Percentiles rank a stretch among this genome's conserved stretches.
Conservation (phyloP, 768 basidiomycete species). For the Cubamyces lactineus region DNA sequence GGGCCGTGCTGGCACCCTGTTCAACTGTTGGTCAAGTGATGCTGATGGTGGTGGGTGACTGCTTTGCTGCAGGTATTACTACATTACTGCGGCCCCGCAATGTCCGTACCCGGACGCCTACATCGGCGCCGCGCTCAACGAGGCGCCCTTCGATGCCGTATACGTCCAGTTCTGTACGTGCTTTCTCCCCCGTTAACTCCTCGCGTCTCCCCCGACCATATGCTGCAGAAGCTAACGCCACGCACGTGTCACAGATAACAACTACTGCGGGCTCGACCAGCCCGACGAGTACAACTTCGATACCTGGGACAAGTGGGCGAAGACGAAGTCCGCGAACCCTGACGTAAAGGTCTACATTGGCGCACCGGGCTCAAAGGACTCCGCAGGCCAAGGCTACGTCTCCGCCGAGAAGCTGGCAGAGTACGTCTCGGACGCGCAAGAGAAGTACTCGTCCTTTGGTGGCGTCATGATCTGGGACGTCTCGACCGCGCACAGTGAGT, state of each 20-base stretch:
- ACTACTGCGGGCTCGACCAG: conserved; percentile 56
- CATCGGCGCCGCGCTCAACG: conserved; percentile 54
- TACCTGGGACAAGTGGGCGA: conserved; percentile 68
- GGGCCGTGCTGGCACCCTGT: neutral
- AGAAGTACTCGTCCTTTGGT: conserved; percentile 63
- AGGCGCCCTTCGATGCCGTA: conserved; percentile 68
- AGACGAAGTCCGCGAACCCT: conserved; percentile 55
- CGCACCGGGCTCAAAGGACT: conserved; percentile 57
- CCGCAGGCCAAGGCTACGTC: conserved; percentile 64
- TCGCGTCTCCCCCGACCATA: neutral
- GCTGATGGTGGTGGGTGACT: neutral
- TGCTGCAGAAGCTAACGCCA: neutral
- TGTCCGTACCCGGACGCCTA: conserved; percentile 72
- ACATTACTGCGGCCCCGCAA: conserved; percentile 66
- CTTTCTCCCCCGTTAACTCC: neutral
- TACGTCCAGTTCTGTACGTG: conserved; percentile 69
- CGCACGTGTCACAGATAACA: conserved; percentile 45
- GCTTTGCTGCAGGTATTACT: conserved; percentile 47
- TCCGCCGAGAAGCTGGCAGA: conserved; percentile 45
- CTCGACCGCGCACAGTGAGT: conserved; percentile 26
- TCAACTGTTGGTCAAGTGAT: neutral
- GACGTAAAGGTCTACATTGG: conserved; percentile 69
- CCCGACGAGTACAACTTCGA: conserved; percentile 57
- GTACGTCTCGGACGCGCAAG: conserved; percentile 52
- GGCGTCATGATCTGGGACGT: conserved; percentile 53